Base-by-base conservation (phyloP, 2,329 filamentous ascomycete species). In the Colletotrichum shisoi region DNA sequence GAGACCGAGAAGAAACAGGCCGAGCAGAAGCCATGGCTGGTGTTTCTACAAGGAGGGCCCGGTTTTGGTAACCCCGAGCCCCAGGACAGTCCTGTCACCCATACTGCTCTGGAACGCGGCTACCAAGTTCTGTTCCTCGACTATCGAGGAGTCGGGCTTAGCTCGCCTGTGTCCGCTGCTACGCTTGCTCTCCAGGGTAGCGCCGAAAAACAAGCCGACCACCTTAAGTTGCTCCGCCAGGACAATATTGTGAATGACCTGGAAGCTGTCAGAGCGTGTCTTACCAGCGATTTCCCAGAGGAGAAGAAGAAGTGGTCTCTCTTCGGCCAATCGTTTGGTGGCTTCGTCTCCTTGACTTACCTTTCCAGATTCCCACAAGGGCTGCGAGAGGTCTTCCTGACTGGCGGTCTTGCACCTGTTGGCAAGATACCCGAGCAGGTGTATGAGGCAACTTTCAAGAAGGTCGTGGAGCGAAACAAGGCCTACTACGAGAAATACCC, bases 241-340 rank as follows among this genome's bases (percentile, higher is more conserved):
- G 94, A 97, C 78, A 95, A 86, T 74, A 96, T 96, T 58, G 93
- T 98, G 46, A 88, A 87, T 53, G 94, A 98, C 74, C 92, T 91
- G 70, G 94, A 98, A 76, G 93, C 94, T 4, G 87, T 98, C 39
- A 87, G 94, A 5, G 85, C 88, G 72, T 89, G 85, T 45, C 81
- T 98, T 61, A 95, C 91, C 0, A 80, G 83, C 5, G 87, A 89
- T 58, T 91, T 88, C 72, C 88, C 91, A 0, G 81, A 85, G 24
- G 86, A 90, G 54, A 88, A 91, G 75, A 86, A 88, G 76, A 89
- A 89, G 75, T 97, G 94, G 94, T 91, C 89, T 65, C 85, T 95
- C 37, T 90, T 96, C 69, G 94, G 94, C 9, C 94, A 97, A 79
- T 94, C 90, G 17, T 98, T 96, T 77, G 94, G 94, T 45, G 94